Base-by-base conservation (phyloP, 106 monocot species). In the Dioscorea dumetorum region DNA sequence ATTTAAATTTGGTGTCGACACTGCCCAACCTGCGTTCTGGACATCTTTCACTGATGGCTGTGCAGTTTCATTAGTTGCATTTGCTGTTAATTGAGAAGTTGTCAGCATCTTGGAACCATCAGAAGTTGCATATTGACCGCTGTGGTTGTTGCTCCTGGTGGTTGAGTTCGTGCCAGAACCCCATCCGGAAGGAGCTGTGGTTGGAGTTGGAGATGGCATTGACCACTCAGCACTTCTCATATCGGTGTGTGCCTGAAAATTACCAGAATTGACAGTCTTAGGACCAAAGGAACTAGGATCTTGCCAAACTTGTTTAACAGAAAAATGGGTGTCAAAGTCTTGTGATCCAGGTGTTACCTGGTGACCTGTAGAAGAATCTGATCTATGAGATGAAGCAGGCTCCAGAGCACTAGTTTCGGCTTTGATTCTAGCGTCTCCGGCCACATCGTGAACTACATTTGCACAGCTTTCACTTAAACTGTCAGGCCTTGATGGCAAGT, bases 191-290 rank as follows among this genome's bases (percentile, higher is more conserved):
- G 52, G 63, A 24, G 69, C 57, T 12, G 70, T 15, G 32, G 60
- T 24, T 41, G 89, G 89, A 9, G 80, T 90, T 23, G 85, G 82
- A 67, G 89, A 90, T 52, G 82, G 85, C 67, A 85, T 62, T 22
- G 88, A 79, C 73, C 79, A 80, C 58, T 77, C 73, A 22, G 24
- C 61, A 16, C 54, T 56, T 13, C 15, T 51, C 28, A 57, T 14
- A 48, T 67, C 78, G 13, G 64, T 67, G 21, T 49, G 68, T 22
- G 28, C 71, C 24, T 57, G 60, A 63, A 64, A 52, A 17, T 49
- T 57, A 49, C 41, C 22, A 57, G 58, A 59, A 49, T 68, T 49
- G 10, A 61, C n/a, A 48, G 33, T 69, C 9, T 70, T 73, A 48
- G 60, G 61, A 24, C 12, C 34, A 32, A 54, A n/a, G 28, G 74